phyloP scores from a whole-genome alignment of 208 protist genomes.

The Trypanosomatidae sp. region DNA sequence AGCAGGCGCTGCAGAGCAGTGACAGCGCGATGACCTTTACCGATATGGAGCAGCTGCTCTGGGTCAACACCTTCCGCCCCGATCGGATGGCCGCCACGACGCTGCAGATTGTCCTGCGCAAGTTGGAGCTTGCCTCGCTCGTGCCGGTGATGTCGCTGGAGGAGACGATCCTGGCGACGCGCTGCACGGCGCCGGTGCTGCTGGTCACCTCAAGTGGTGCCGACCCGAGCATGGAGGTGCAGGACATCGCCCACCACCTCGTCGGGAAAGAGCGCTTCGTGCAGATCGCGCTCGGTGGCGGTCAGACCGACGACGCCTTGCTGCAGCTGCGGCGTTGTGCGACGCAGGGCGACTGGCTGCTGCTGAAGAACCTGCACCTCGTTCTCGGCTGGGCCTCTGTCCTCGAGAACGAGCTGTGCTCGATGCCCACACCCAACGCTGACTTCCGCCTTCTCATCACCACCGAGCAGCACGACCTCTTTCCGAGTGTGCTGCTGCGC shows the following conservation, averaged over 20 bases:
- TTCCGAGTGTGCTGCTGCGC: constrained; percentile 94
- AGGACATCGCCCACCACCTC: constrained; percentile 84
- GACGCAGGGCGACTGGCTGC: constrained; percentile 90
- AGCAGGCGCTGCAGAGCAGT: too few relatives aligned
- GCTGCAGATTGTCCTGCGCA: too few relatives aligned
- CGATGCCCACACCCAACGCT: constrained; percentile 79
- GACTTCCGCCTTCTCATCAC: constrained; percentile 96
- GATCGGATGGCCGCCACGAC: too few relatives aligned
- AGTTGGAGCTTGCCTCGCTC: too few relatives aligned
- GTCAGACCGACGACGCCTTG: constrained; percentile 91
- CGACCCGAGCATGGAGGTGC: constrained; percentile 94
- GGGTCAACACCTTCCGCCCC: too few relatives aligned
- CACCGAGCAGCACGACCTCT: constrained; percentile 92
- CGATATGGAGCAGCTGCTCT: too few relatives aligned
- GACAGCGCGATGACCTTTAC: too few relatives aligned
- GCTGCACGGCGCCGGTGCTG: too few relatives aligned
- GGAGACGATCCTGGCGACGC: too few relatives aligned
- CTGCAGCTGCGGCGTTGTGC: constrained; percentile 83
- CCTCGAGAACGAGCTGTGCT: constrained; percentile 93
- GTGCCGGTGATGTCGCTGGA: too few relatives aligned
- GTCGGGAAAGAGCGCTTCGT: constrained; percentile 82
- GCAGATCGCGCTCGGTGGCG: constrained; percentile 95
- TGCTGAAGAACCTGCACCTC: constrained; percentile 97
- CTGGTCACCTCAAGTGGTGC: constrained; percentile 94
- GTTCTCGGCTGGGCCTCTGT: constrained; percentile 93